Percentiles rank a stretch among this genome's conserved stretches.
phyloP scores from a whole-genome alignment of 1,139 yeast species.

The Entelexis sorbosivorans region DNA sequence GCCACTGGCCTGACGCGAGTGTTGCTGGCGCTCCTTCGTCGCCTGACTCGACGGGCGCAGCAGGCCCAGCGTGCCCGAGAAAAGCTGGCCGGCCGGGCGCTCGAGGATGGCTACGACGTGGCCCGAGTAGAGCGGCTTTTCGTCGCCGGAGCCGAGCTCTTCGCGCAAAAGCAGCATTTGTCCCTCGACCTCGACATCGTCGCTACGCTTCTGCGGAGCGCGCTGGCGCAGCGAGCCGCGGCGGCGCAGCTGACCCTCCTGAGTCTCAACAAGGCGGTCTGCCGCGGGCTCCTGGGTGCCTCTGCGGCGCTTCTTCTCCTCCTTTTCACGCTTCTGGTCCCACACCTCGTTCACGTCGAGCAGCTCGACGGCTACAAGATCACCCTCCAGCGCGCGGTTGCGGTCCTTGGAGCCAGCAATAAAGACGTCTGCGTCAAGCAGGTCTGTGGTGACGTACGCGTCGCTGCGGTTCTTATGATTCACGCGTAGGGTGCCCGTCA shows the following conservation, averaged over 20 bases:
- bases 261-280: constrained; percentile 24
- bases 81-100: constrained; percentile 91
- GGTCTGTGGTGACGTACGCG: constrained; percentile 92
- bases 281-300: constrained; percentile 14
- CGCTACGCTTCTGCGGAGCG: constrained; percentile 96
- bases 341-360: constrained; percentile 94
- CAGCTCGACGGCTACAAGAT: constrained; percentile 86
- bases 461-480: constrained; percentile 93
- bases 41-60: constrained; percentile 95
- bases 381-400: constrained; percentile 94
- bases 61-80: constrained; percentile 78
- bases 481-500: constrained; percentile 84
- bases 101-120: constrained; percentile 97
- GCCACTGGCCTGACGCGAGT: constrained; percentile 33
- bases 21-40: constrained; percentile 60
- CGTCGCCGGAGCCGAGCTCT: constrained; percentile 67
- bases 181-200: constrained; percentile 97
- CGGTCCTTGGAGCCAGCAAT: constrained; percentile 99
- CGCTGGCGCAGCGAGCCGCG: constrained; percentile 88
- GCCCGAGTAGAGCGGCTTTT: constrained; percentile 92
- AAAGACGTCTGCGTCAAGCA: constrained; percentile 89
- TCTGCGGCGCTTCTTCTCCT: constrained; percentile 81
- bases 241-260: constrained; percentile 42
- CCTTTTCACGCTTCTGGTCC: constrained; percentile 93
- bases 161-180: constrained; percentile 83